These are phyloP conservation scores for Aspergillus haitiensis DNA, from an alignment of 495 filamentous ascomycete genomes.

Conservation along the genomic window DNA sequence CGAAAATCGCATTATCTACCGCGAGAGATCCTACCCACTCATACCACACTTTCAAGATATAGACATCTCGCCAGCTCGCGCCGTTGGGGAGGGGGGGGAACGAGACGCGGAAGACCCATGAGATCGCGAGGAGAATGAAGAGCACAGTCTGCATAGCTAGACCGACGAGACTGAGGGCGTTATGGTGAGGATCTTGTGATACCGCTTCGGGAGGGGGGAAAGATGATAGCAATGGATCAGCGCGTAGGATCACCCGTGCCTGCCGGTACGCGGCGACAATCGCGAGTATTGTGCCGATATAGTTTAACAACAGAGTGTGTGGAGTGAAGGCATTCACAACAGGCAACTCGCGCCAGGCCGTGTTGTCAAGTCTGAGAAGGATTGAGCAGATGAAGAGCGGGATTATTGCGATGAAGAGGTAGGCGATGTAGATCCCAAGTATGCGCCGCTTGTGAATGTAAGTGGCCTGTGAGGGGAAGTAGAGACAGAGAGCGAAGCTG, in stretches of 20 bases:
- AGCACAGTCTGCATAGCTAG: constrained; percentile 9
- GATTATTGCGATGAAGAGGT: constrained; percentile 5
- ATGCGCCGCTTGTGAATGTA: not conserved
- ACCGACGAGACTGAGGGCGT: not conserved
- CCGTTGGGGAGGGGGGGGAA: constrained; percentile 4
- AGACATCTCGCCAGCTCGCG: constrained; percentile 3
- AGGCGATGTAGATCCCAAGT: constrained; percentile 5
- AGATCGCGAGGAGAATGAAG: constrained; percentile 3
- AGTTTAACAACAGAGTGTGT: constrained; percentile 8
- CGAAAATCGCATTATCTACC: constrained; percentile 5
- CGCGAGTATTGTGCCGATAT: constrained; percentile 5
- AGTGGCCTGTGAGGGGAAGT: constrained; percentile 2
- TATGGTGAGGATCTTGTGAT: constrained; percentile 1
- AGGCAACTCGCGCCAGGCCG: constrained; percentile 4
- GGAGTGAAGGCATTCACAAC: not conserved
- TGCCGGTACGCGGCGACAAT: constrained; percentile 7
- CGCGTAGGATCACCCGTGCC: constrained; percentile 3
- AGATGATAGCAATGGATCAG: not conserved
- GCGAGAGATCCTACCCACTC: not conserved
- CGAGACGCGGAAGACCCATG: constrained; percentile 14
- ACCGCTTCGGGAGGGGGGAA: not conserved
- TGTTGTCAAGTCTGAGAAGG: not conserved
- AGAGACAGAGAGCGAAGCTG: constrained; percentile 11
- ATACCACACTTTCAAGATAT: not conserved
- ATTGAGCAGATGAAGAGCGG: constrained; percentile 13